Conservation (phyloP, 805 yeast species). For the Ascoidea tarda region DNA sequence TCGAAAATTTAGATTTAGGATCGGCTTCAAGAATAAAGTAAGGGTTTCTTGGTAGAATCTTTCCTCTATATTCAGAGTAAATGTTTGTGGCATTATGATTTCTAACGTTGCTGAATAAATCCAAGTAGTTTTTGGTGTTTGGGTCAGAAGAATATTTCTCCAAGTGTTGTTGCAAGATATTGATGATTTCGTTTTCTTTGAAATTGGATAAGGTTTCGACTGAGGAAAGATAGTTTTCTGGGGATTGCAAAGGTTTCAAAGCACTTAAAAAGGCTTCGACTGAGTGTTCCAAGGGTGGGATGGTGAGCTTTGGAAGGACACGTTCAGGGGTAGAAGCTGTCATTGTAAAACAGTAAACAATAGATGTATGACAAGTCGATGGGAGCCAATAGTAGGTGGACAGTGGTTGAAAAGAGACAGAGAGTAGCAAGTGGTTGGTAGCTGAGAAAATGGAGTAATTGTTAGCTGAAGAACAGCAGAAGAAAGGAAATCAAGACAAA, state of each 20-base stretch:
- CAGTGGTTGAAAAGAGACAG: too few species aligned
- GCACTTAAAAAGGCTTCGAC: conserved; percentile 38
- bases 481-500: too few species aligned
- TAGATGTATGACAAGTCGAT: too few species aligned
- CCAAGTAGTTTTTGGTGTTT: conserved; percentile 36
- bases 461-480: too few species aligned
- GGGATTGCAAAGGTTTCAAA: conserved; percentile 42
- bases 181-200: conserved; percentile 24
- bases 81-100: conserved; percentile 37
- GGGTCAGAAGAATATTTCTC: conserved; percentile 22
- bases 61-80: conserved; percentile 50
- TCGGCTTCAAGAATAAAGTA: conserved; percentile 64
- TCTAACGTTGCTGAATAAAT: conserved; percentile 25
- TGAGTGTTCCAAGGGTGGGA: conserved; percentile 41
- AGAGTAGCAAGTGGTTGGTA: too few species aligned
- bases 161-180: conserved; percentile 39
- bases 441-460: too few species aligned
- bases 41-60: conserved; percentile 65
- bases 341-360: too few species aligned
- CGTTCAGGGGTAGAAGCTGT: not conserved
- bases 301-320: conserved; percentile 41
- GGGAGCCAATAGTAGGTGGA: too few species aligned
- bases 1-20: conserved; percentile 37
- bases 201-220: conserved; percentile 29
- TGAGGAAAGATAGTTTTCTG: conserved; percentile 35